These are phyloP conservation scores for Saccharomyces hybrid DNA, from an alignment of 1,139 yeast species.

Conservation along the genomic window DNA sequence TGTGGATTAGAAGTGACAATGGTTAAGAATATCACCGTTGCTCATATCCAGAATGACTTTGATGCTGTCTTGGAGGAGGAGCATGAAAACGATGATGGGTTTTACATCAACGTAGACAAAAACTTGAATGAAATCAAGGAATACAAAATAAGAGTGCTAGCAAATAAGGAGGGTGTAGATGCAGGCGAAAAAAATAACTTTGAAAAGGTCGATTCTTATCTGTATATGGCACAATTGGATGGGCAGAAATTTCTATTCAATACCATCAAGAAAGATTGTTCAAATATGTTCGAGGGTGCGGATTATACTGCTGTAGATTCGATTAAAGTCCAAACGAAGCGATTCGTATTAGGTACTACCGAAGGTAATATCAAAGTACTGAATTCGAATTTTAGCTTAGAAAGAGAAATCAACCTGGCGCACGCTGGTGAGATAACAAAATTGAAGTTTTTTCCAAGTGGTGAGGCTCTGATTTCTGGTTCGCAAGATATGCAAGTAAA, in stretches of 20 bases:
- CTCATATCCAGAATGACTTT: conserved; percentile 39
- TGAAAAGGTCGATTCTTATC: background rate
- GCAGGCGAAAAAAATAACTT: conserved; percentile 14
- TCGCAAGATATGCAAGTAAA: conserved; percentile 51
- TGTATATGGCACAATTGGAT: conserved; percentile 14
- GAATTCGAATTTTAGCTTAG: conserved; percentile 13
- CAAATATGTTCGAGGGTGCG: background rate
- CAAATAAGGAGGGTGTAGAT: conserved; percentile 7
- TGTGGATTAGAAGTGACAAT: background rate
- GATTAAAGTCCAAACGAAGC: conserved; percentile 1
- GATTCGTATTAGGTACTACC: conserved; percentile 37
- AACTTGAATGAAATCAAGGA: conserved; percentile 30
- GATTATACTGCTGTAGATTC: conserved; percentile 11
- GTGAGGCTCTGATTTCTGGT: conserved; percentile 46
- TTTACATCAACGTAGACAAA: conserved; percentile 40
- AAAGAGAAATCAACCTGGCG: conserved; percentile 32
- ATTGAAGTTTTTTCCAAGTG: conserved; percentile 49
- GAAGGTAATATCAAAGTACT: conserved; percentile 36
- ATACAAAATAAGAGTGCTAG: conserved; percentile 7
- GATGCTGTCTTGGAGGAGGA: conserved; percentile 38
- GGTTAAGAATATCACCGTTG: conserved; percentile 3
- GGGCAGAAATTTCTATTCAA: conserved; percentile 12
- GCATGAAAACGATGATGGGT: conserved; percentile 24
- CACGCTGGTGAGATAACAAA: conserved; percentile 43
- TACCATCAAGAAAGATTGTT: conserved; percentile 10